Base-by-base conservation (phyloP, 805 yeast species). In the Kazachstania bromeliacearum region DNA sequence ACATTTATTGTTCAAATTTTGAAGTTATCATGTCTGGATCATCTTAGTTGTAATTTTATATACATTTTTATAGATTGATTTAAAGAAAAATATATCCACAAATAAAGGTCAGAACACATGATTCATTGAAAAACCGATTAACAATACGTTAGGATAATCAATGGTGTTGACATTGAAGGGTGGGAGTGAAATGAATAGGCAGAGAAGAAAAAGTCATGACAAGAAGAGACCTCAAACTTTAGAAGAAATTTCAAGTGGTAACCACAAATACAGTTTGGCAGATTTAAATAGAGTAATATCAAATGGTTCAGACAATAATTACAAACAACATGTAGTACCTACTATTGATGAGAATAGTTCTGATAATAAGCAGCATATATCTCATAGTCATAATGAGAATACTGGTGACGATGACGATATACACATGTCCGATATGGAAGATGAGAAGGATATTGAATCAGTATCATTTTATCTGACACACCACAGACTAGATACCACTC, bases 351-450 rank as follows among this genome's bases (percentile, higher is more conserved):
- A 17, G 29, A 13, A 26, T 10, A n/a, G n/a, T n/a, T 23, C 26
- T 10, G 26, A 23, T 23, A 23, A 23, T 23, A n/a, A 10, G n/a
- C 26, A 23, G 26, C 10, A 23, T 4, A 23, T 10, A 3, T 23
- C 26, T 10, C n/a, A 10, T 23, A n/a, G n/a, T 10, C 26, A 23
- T n/a, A 28, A 17, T 7, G 12, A 23, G 22, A 18, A 23, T 15
- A 22, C 23, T 3, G 50, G 45, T 15, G 24, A 17, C 0, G 57
- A 57, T 25, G 62, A 58, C n/a, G 77, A 71, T 44, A 57, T 64
- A 4, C 70, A 65, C 26, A 72, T 72, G 77, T 40, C 63, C 15
- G 69, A 68, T 2, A 63, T 70, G 53, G 72, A 70, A 35, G 67
- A 70, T 42, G 62, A 59, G 34, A 52, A 52, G 3, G 75, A 70